Base-by-base conservation (phyloP, 140 eudicot genomes). In the Bidens hawaiensis region DNA sequence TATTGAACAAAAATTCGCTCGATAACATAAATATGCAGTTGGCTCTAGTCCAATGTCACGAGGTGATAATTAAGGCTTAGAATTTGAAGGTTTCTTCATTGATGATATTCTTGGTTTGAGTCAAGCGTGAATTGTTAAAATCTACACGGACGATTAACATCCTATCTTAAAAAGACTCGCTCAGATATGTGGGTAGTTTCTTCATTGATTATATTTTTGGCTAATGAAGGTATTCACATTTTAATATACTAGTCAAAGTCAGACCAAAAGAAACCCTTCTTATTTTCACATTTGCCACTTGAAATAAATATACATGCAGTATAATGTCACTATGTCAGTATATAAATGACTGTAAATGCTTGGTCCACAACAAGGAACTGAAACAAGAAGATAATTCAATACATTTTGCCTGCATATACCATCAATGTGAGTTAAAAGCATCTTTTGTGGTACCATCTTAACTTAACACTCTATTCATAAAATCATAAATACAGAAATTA, bases 211-310 rank as follows among this genome's bases (percentile, higher is more conserved):
- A 8, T 3, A 2, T 30, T 31, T 5, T 46, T 26, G 12, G 11
- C 46, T 31, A 47, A 49, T 69, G 69, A n/a, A 46, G 30, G 12
- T 41, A 38, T 61, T 40, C 28, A 54, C 60, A 43, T 22, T 54
- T 42, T 28, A 53, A 21, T 34, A 63, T 72, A 21, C 59, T 64
- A 26, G 58, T 24, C 15, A 38, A 70, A 25, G 12, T 24, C 14
- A 16, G 48, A 51, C 69, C 33, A 23, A 26, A 30, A 24, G 40
- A 21, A 49, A 49, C 27, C n/a, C 25, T 14, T 50, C 1, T 21
- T 8, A 31, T 30, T 46, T 58, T 23, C 74, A 57, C 15, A 68
- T 11, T n/a, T 56, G 7, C 49, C 74, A 57, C 58, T 67, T 25
- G 25, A 34, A 34, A 6, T 0, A 6, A 34, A 34, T 1, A 12